These are phyloP conservation scores for Flaveria trinervia DNA, from an alignment of 129 eudicot species.

Conservation along the genomic window DNA sequence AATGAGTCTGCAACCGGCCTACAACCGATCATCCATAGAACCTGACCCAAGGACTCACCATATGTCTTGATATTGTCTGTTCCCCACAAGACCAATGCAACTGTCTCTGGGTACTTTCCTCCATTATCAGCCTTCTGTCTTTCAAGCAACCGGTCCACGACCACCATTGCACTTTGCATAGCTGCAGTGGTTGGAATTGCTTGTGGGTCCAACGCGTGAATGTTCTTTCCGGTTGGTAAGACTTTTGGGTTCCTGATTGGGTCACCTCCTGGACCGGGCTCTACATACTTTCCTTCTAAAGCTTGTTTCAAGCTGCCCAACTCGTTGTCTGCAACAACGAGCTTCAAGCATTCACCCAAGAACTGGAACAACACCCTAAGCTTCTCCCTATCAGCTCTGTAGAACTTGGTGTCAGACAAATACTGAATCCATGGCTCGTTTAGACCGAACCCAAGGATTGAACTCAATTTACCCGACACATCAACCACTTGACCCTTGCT, in stretches of 20 bases:
- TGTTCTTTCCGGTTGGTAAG: slow-evolving; percentile 92
- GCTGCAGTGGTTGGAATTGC: slow-evolving; percentile 98
- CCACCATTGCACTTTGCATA: slow-evolving; percentile 90
- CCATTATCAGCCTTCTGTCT: slow-evolving; percentile 96
- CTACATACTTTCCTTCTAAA: slow-evolving; percentile 88
- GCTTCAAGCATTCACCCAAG: slow-evolving; percentile 85
- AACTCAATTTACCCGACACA: slow-evolving; percentile 51
- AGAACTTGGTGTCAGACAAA: slow-evolving; percentile 77
- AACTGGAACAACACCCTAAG: slow-evolving; percentile 67
- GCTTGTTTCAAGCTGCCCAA: slow-evolving; percentile 94
- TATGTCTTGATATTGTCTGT: slow-evolving; percentile 97
- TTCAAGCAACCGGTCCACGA: slow-evolving; percentile 92
- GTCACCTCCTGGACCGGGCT: slow-evolving; percentile 99
- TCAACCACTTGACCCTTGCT: slow-evolving; percentile 90
- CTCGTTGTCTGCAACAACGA: slow-evolving; percentile 84
- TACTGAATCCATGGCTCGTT: slow-evolving; percentile 97
- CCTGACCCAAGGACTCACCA: slow-evolving; percentile 98
- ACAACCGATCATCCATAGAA: slow-evolving; percentile 97
- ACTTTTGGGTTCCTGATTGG: slow-evolving; percentile 99
- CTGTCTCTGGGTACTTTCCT: slow-evolving; percentile 93
- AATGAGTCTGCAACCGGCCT: slow-evolving; percentile 78
- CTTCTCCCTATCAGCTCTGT: slow-evolving; percentile 88
- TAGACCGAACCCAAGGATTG: slow-evolving; percentile 82
- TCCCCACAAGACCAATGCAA: slow-evolving; percentile 98
- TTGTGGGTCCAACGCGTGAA: slow-evolving; percentile 98